Conservation (phyloP, 169 alveolate species). For the Plasmodium falciparum region DNA sequence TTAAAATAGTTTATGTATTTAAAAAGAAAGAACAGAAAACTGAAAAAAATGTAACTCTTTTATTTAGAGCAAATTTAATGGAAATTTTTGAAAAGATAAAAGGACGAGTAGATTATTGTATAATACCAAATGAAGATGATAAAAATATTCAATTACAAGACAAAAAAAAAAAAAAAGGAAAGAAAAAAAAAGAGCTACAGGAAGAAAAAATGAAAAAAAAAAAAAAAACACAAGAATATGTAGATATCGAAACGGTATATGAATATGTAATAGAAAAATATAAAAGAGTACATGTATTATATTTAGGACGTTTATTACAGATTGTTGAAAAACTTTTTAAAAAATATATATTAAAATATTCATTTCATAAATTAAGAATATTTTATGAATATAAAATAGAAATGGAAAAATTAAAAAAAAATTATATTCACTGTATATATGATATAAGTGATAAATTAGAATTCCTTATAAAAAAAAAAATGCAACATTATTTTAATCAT, state of each 20-base stretch:
- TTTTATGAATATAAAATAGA: constrained; percentile 3
- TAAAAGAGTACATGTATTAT: constrained; percentile 23
- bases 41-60: constrained; percentile 43
- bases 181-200: no score
- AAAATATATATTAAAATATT: constrained; percentile 1
- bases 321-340: constrained; percentile 14
- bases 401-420: constrained; percentile 16
- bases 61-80: constrained; percentile 29
- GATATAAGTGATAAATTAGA: constrained; percentile 29
- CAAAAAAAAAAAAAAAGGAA: not conserved
- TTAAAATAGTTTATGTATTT: constrained; percentile 54
- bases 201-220: not conserved
- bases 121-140: not conserved
- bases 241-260: constrained; percentile 52
- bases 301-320: constrained; percentile 35
- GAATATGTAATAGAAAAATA: constrained; percentile 42
- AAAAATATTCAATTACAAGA: not conserved
- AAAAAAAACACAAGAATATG: constrained; percentile 13
- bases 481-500: constrained; percentile 43
- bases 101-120: constrained; percentile 11
- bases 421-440: not conserved
- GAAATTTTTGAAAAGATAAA: constrained; percentile 31
- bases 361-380: not conserved
- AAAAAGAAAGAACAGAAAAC: constrained; percentile 21
- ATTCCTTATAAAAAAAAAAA: not conserved